Conservation (phyloP, 306 rosid species). For the Dryas drummondii region DNA sequence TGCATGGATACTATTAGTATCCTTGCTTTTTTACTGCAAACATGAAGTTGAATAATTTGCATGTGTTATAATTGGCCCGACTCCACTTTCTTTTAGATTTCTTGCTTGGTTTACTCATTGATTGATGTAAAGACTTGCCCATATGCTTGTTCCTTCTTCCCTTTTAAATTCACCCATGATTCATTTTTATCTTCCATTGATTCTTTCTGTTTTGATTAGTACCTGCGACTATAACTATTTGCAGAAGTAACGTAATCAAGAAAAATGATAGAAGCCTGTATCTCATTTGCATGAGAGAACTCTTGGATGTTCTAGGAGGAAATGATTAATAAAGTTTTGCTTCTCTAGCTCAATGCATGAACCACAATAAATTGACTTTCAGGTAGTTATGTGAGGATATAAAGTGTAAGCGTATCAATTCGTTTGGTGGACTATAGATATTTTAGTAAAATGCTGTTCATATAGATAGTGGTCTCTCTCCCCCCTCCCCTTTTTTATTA, state of each 20-base stretch:
- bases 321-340: too few relatives aligned
- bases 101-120: background rate
- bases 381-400: too few relatives aligned
- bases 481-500: too few relatives aligned
- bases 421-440: too few relatives aligned
- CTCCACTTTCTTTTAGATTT: background rate
- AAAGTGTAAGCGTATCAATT: too few relatives aligned
- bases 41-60: constrained; percentile 15
- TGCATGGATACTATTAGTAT: constrained; percentile 1
- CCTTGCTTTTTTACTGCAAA: constrained; percentile 21
- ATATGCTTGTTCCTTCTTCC: too few relatives aligned
- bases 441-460: too few relatives aligned
- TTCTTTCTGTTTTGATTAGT: background rate
- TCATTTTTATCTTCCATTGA: background rate
- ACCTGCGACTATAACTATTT: background rate
- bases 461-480: too few relatives aligned
- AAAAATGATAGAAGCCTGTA: background rate
- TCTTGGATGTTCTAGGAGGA: too few relatives aligned
- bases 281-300: background rate
- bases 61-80: background rate
- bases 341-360: too few relatives aligned
- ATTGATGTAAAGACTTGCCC: background rate
- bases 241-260: background rate
- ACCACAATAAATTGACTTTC: too few relatives aligned
- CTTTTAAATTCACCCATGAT: background rate